Evolutionary conservation across 1,284 basidiomycete genomes (phyloP), one percentile per base, ranked within the genome.

Genomic region (Sporisorium sorghi): DNA sequence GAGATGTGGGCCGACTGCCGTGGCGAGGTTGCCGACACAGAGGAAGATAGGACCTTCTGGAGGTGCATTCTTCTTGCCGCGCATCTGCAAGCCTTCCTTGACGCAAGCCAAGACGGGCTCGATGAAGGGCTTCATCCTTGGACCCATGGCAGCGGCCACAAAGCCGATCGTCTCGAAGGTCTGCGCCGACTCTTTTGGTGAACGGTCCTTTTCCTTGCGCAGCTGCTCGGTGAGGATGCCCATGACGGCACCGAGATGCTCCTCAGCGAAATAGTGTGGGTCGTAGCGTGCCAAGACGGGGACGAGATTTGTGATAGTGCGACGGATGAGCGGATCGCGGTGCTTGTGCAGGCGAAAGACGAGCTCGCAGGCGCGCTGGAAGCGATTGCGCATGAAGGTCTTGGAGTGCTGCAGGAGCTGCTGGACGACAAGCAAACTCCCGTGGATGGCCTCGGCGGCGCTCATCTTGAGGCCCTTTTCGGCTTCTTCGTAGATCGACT

Each of bases 21-120:
- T 90, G 1, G 95, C 94, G 53, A 99, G 88, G 93, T 98, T 95
- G 35, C 94, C 94, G 51, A 99, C 90, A 85, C 97, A 99, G 87
- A 98, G 93, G 83, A 99, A 99, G 74, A 99, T 95, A 0, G 96
- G 93, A 70, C 93, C 93, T 86, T 98, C 96, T 15, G 92, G 91
- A 5, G 93, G 92, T 3, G 93, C 92, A 80, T 93, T 94, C 88
- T 96, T 98, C 85, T 92, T 93, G 47, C 93, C 94, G 84, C 92
- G 87, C 79, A 90, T 89, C 80, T 92, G 90, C 37, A 99, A 86
- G 21, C 93, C 93, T 66, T 90, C 88, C 85, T 97, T 97, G 82
- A 98, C 93, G 61, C 93, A 91, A 53, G 87, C 86, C 89, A 99
- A 92, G 63, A 98, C 93, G 3, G 91, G 90, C 69, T 99, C 96